Percentiles rank a stretch among this genome's conserved stretches.
Conservation (phyloP, 75 land plant genomes). For the Cupressus sempervirens region DNA sequence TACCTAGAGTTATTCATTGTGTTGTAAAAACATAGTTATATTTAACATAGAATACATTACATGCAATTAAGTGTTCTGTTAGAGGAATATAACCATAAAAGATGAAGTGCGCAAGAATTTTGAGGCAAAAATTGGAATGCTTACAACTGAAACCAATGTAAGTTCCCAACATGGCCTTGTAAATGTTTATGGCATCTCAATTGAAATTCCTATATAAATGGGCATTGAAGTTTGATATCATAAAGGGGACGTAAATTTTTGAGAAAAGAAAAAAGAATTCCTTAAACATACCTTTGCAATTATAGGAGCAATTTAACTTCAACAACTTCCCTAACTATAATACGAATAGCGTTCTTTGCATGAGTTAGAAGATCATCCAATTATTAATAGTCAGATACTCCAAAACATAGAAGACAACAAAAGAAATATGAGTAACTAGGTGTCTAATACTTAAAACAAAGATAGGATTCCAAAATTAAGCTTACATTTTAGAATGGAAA, state of each 20-base stretch:
- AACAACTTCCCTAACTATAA: conserved; percentile 53
- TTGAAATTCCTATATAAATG: conserved; percentile 1
- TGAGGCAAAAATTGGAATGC: neutral
- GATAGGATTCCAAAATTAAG: neutral
- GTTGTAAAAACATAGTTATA: neutral
- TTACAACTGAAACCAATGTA: neutral
- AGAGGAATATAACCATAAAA: neutral
- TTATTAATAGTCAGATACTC: conserved; percentile 81
- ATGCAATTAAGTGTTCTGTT: neutral
- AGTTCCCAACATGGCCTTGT: neutral
- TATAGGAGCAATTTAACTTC: conserved; percentile 80
- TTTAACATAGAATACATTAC: neutral
- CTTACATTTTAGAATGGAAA: neutral
- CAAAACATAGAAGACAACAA: conserved; percentile 7
- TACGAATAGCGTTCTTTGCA: conserved; percentile 58
- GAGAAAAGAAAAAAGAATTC: neutral
- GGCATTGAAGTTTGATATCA: neutral
- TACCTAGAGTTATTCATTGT: neutral
- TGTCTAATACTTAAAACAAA: neutral
- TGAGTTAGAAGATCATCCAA: conserved; percentile 69
- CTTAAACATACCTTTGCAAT: conserved; percentile 60
- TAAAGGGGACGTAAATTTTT: neutral
- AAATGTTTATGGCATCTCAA: neutral
- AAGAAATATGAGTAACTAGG: neutral
- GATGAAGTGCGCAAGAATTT: neutral